Evolutionary conservation across 208 protist genomes (phyloP), one percentile per base, ranked within the genome.

Genomic region (Trypanosoma scelopori): DNA sequence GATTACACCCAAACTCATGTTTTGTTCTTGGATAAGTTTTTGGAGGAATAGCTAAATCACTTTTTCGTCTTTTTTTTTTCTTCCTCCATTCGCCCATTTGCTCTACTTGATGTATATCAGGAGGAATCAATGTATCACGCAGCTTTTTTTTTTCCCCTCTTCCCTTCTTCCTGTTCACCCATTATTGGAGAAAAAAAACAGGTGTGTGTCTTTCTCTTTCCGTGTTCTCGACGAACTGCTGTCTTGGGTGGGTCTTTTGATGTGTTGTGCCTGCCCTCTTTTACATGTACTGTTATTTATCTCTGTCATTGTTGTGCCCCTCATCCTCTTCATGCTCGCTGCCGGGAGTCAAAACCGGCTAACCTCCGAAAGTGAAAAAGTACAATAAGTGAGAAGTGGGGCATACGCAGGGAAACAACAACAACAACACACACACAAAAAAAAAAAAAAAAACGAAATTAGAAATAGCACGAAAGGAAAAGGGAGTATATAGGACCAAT

Each of bases 1-100:
- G 76, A 87, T 53, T 83, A 76, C 58, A 60, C 79, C 16, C 82
- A 91, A 64, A 76, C 81, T 62, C 86, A 93, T 78, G 87, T 86
- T 28, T 50, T 96, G 23, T 87, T 92, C 61, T 87, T 96, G 42
- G 71, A 84, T 43, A 91, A 85, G 55, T 78, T 81, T 72, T 50
- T 76, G 13, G 76, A 67, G 48, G 81, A 88, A 88, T 47, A 71
- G 53, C 48, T 67, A 65, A 30, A 51, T 53, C 27, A 5, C 22
- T 37, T 61, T 50, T 47, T 55, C 28, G 32, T 71, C 35, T 65
- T 67, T 27, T 55, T 59, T 43, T 23, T 47, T 18, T 41, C 11
- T 27, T 46, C 55, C 55, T 48, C 66, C 5, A 55, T 50, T 46
- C 48, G 48, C 65, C 20, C 41, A 52, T 71, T 55, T 43, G 39